These are phyloP conservation scores for Salvia hispanica DNA, from an alignment of 257 asterid genomes.

Conservation along the genomic window DNA sequence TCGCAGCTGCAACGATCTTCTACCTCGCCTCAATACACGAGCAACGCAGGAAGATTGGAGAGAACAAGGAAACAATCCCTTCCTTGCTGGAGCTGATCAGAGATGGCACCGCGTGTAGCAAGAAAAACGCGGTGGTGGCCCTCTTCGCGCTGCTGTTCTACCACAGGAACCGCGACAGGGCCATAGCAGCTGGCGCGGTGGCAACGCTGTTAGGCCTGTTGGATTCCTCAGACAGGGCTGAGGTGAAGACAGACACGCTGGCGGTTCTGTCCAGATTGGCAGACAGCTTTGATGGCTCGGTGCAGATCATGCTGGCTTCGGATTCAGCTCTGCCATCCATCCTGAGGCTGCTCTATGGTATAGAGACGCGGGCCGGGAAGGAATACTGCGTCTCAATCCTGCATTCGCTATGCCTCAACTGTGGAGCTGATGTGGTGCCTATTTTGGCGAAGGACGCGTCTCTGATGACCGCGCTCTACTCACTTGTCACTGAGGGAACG, in stretches of 20 bases:
- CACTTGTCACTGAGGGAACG: conserved; percentile 58
- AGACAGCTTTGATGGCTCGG: conserved; percentile 51
- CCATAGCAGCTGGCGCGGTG: conserved; percentile 46
- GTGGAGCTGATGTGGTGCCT: conserved; percentile 55
- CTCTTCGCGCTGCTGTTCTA: conserved; percentile 52
- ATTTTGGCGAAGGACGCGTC: conserved; percentile 49
- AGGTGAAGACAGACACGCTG: conserved; percentile 52
- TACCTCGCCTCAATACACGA: conserved; percentile 62
- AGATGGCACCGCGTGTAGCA: conserved; percentile 58
- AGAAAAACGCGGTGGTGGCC: conserved; percentile 67
- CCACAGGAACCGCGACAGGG: conserved; percentile 47
- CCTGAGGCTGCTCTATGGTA: conserved; percentile 31
- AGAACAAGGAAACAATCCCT: conserved; percentile 46
- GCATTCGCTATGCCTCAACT: conserved; percentile 52
- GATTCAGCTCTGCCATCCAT: conserved; percentile 39
- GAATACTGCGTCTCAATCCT: conserved; percentile 65
- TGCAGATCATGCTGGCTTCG: conserved; percentile 40
- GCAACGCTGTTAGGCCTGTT: conserved; percentile 42
- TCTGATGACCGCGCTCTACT: conserved; percentile 57
- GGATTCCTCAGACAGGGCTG: conserved; percentile 46
- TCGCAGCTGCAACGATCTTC: conserved; percentile 67
- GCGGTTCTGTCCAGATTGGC: conserved; percentile 64
- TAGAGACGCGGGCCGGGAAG: conserved; percentile 52
- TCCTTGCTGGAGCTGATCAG: conserved; percentile 48
- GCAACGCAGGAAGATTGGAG: conserved; percentile 55